Base-by-base conservation (phyloP, 495 filamentous ascomycete species). In the Pseudomonodictys pantanalensis region DNA sequence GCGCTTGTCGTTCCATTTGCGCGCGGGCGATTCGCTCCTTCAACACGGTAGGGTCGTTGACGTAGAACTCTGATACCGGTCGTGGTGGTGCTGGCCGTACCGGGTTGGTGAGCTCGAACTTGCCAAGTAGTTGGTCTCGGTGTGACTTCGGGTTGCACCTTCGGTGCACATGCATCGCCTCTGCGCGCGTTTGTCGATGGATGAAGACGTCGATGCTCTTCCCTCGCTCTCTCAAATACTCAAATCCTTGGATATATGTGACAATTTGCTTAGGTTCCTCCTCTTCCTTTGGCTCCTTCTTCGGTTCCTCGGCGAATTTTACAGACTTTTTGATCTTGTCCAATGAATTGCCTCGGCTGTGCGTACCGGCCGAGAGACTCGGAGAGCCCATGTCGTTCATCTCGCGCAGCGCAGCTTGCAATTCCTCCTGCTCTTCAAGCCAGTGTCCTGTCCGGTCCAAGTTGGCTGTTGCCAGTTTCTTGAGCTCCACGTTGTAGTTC, bases 211-310 rank as follows among this genome's bases (percentile, higher is more conserved):
- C 93, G n/a, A 49, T 45, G 69, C 74, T 48, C 77, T 75, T 53
- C 76, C 79, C 24, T 80, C 81, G 39, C 77, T 77, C 29, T 83
- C 78, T 42, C 82, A 74, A 42, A 87, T 86, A 83, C 58, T 89
- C 85, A 71, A 96, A 97, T 24, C 90, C 90, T 59, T 90, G 86
- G 78, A 92, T 92, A 70, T 93, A 96, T n/a, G 92, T 88, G 1
- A 87, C 86, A 65, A 95, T 90, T 67, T 85, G 60, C 59, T 70
- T 72, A 5, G 67, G 65, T 39, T 48, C 44, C 9, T 61, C 56
- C 11, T 63, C 53, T 0, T 63, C 51, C 12, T 15, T 55, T 8
- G 54, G 26, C 7, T 57, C 49, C 28, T 60, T 76, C 17, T 30
- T 28, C 6, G 81, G 70, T 9, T 75, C 73, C 45, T 83, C 81